Evolutionary conservation across 2,329 filamentous ascomycete genomes (phyloP).

Genomic region (Hypomyces rosellus): DNA sequence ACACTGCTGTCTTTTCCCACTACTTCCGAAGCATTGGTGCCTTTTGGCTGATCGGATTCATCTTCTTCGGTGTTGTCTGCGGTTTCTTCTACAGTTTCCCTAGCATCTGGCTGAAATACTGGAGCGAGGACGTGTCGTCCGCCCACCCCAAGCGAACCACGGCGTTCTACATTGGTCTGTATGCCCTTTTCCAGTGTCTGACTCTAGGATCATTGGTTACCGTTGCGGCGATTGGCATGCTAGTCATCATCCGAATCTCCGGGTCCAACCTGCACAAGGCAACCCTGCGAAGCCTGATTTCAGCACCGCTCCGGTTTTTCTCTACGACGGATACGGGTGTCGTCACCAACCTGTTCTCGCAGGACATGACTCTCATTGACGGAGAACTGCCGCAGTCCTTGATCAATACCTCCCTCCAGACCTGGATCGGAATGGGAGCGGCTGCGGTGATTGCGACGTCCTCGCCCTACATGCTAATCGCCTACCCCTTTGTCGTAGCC

Average conservation of each 20-base stretch:
- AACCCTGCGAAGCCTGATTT: conserved; percentile 28
- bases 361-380: conserved; percentile 39
- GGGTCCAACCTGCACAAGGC: conserved; percentile 29
- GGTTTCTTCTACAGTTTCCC: conserved; percentile 25
- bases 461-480: conserved; percentile 40
- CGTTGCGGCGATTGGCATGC: conserved; percentile 17
- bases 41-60: conserved; percentile 14
- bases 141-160: conserved; percentile 8
- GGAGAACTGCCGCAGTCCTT: conserved; percentile 30
- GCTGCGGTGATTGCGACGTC: conserved; percentile 39
- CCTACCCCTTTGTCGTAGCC: conserved; percentile 42
- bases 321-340: conserved; percentile 35
- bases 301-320: conserved; percentile 37
- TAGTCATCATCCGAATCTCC: conserved; percentile 19
- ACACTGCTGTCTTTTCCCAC: conserved; percentile 26
- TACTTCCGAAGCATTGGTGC: conserved; percentile 26
- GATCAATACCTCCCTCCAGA: conserved; percentile 21
- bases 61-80: conserved; percentile 16
- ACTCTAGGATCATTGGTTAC: not conserved
- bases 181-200: conserved; percentile 16
- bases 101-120: conserved; percentile 36
- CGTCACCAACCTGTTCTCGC: conserved; percentile 39
- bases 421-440: conserved; percentile 32
- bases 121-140: conserved; percentile 25
- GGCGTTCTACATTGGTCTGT: conserved; percentile 27